Evolutionary conservation across 1,284 basidiomycete species (phyloP).

Genomic region (Malassezia pachydermatis): DNA sequence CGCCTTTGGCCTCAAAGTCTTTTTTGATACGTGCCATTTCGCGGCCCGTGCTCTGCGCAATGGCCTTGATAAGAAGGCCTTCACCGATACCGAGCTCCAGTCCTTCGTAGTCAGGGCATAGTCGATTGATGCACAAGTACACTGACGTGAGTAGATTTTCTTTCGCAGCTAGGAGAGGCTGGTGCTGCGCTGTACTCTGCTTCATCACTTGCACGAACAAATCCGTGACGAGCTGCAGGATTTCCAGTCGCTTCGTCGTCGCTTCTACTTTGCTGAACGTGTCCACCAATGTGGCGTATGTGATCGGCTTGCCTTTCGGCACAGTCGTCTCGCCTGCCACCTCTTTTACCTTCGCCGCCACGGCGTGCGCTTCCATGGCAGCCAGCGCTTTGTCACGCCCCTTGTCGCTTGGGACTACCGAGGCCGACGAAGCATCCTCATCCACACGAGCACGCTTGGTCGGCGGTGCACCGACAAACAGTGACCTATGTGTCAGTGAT

Average conservation of each 20-base stretch:
- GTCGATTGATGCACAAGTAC: conserved; percentile 93
- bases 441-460: conserved; percentile 1
- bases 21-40: conserved; percentile 71
- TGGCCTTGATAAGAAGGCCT: conserved; percentile 85
- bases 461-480: background rate
- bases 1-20: conserved; percentile 86
- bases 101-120: conserved; percentile 91
- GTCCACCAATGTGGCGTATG: conserved; percentile 81
- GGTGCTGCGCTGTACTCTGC: conserved; percentile 54
- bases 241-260: conserved; percentile 91
- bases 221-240: conserved; percentile 74
- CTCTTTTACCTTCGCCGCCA: background rate
- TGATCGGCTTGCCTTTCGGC: conserved; percentile 50
- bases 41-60: conserved; percentile 84
- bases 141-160: conserved; percentile 72
- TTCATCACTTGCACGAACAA: conserved; percentile 82
- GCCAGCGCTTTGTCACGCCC: background rate
- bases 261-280: conserved; percentile 82
- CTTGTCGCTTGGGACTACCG: background rate
- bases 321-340: background rate
- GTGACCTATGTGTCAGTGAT: background rate
- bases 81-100: conserved; percentile 95
- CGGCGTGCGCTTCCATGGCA: background rate
- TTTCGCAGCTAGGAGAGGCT: conserved; percentile 2
- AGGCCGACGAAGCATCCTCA: background rate